Conservation (phyloP, 1,284 basidiomycete species). For the Inonotus obliquus region DNA sequence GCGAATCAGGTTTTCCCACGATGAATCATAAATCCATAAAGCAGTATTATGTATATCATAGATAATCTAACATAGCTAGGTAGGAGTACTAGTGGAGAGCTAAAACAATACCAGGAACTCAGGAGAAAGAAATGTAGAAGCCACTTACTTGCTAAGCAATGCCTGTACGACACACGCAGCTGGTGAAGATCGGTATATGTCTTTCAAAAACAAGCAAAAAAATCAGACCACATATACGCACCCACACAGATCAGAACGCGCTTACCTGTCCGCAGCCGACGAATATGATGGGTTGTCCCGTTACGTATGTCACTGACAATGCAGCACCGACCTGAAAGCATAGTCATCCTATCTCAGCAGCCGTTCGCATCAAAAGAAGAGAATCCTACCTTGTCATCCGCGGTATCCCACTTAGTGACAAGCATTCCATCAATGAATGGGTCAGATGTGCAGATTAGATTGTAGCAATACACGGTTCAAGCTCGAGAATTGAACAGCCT, state of each 20-base stretch:
- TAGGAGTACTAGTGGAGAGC: too few relatives aligned
- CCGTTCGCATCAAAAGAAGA: background rate
- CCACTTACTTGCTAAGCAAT: constrained; percentile 73
- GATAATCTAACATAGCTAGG: background rate
- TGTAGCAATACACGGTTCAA: constrained; percentile 4
- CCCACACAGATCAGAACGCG: constrained; percentile 13
- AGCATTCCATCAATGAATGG: constrained; percentile 96
- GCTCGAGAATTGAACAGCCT: background rate
- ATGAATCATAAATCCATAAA: background rate
- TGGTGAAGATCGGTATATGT: constrained; percentile 94
- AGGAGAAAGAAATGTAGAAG: background rate
- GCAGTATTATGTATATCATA: background rate
- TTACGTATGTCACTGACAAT: constrained; percentile 95
- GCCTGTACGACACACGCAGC: constrained; percentile 87
- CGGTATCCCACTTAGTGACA: constrained; percentile 96
- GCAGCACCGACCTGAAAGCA: constrained; percentile 82
- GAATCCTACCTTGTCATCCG: constrained; percentile 75
- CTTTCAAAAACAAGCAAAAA: constrained; percentile 38
- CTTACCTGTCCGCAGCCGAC: constrained; percentile 92
- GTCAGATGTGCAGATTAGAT: background rate
- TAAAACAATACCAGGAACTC: background rate
- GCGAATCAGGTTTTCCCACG: constrained; percentile 5
- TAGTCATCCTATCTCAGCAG: constrained; percentile 19
- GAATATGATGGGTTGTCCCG: constrained; percentile 93
- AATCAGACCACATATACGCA: constrained; percentile 11